These are phyloP conservation scores for Paramarasmius palmivorus DNA, from an alignment of 1,284 basidiomycete species.

Conservation along the genomic window DNA sequence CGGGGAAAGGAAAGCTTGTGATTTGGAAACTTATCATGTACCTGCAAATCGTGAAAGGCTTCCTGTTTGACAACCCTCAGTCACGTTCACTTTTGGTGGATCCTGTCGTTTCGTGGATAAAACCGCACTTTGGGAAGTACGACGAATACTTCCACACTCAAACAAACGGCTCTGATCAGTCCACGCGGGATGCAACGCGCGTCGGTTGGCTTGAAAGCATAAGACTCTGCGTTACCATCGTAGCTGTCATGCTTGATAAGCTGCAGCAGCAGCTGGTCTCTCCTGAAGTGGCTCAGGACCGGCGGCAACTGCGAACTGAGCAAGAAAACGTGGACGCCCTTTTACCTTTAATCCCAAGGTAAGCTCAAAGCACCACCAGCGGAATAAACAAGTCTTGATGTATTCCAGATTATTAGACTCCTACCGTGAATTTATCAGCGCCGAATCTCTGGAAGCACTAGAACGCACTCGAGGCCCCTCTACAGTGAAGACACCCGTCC, in stretches of 20 bases:
- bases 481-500: conserved; percentile 62
- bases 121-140: conserved; percentile 91
- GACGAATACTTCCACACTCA: conserved; percentile 74
- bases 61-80: conserved; percentile 83
- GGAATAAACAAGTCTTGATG: neutral
- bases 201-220: conserved; percentile 90
- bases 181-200: conserved; percentile 70
- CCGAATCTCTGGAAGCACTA: conserved; percentile 67
- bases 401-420: conserved; percentile 74
- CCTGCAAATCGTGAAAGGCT: conserved; percentile 86
- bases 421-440: conserved; percentile 80
- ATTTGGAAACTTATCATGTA: conserved; percentile 96
- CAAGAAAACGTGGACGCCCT: conserved; percentile 94
- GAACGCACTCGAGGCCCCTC: conserved; percentile 66
- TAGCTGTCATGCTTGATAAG: conserved; percentile 91
- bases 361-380: conserved; percentile 27
- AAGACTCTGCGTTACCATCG: conserved; percentile 79
- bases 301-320: conserved; percentile 70
- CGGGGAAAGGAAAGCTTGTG: conserved; percentile 83
- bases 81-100: conserved; percentile 85
- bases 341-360: conserved; percentile 86
- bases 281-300: conserved; percentile 63
- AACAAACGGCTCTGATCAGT: conserved; percentile 66
- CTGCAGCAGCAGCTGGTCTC: conserved; percentile 81
- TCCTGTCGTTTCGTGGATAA: conserved; percentile 90